phyloP scores from a whole-genome alignment of 352 stramenopile genomes.

The Pythium coloratum region DNA sequence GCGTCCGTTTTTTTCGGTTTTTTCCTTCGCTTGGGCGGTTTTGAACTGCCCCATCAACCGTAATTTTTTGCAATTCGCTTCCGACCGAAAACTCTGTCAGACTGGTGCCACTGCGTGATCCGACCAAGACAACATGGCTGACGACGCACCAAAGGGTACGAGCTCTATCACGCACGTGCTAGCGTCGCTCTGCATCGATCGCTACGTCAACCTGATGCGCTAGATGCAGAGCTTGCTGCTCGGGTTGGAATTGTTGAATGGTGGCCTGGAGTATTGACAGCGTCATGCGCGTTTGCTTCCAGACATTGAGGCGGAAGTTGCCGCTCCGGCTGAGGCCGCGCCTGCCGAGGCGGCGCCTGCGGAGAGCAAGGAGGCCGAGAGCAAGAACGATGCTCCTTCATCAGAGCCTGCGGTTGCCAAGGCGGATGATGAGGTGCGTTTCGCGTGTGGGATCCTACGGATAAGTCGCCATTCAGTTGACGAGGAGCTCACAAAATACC shows the following conservation, averaged over 20 bases:
- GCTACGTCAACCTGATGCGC: background rate
- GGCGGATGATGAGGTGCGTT: slow-evolving; percentile 27
- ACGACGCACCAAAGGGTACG: slow-evolving; percentile 50
- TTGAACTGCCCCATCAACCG: background rate
- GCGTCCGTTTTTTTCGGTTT: slow-evolving; percentile 30
- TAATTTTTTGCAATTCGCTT: background rate
- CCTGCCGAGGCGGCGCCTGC: slow-evolving; percentile 15
- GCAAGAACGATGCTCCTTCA: slow-evolving; percentile 26
- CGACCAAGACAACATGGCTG: slow-evolving; percentile 43
- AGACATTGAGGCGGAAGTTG: slow-evolving; percentile 33
- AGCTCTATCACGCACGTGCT: background rate
- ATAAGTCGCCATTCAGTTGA: background rate
- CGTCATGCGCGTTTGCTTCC: background rate
- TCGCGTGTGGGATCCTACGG: background rate
- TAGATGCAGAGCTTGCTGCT: background rate
- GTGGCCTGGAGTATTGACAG: background rate
- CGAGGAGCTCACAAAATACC: background rate
- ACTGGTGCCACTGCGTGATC: slow-evolving; percentile 21
- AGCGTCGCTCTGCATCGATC: background rate
- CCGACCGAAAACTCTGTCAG: slow-evolving; percentile 3
- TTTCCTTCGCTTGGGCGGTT: slow-evolving; percentile 16
- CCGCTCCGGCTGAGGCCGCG: slow-evolving; percentile 15
- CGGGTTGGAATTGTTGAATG: background rate
- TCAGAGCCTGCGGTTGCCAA: slow-evolving; percentile 23
- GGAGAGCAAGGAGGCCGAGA: slow-evolving; percentile 32